Conservation (phyloP, 1,139 yeast species). For the Kodamaea alishanica region DNA sequence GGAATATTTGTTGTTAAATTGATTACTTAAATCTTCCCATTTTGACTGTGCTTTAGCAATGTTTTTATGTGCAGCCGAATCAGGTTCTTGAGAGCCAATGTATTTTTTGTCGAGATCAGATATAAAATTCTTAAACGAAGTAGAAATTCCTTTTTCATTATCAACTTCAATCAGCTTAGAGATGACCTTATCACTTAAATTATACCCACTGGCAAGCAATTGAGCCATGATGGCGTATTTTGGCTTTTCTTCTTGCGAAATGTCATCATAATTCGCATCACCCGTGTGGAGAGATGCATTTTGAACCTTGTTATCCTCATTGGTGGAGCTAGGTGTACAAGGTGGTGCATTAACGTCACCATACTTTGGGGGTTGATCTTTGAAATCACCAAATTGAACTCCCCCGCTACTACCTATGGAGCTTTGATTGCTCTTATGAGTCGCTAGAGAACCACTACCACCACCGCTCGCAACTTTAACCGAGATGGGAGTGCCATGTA, state of each 20-base stretch:
- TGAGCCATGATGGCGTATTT: slow-evolving; percentile 74
- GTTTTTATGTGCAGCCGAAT: slow-evolving; percentile 21
- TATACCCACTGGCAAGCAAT: slow-evolving; percentile 68
- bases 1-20: slow-evolving; percentile 16
- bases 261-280: slow-evolving; percentile 43
- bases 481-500: slow-evolving; percentile 53
- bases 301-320: slow-evolving; percentile 24
- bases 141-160: slow-evolving; percentile 58
- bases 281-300: slow-evolving; percentile 24
- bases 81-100: slow-evolving; percentile 52
- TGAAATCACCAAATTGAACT: slow-evolving; percentile 17
- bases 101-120: slow-evolving; percentile 55
- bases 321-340: slow-evolving; percentile 4
- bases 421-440: slow-evolving; percentile 6
- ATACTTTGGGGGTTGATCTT: slow-evolving; percentile 16
- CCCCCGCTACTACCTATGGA: slow-evolving; percentile 13
- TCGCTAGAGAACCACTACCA: background rate
- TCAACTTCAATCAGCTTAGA: slow-evolving; percentile 61
- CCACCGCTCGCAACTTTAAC: slow-evolving; percentile 24
- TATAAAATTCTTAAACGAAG: slow-evolving; percentile 55
- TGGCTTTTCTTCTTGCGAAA: slow-evolving; percentile 75
- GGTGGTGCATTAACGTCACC: slow-evolving; percentile 5
- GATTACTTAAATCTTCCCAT: slow-evolving; percentile 9
- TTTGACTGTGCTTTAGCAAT: slow-evolving; percentile 11
- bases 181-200: slow-evolving; percentile 58